Conservation (phyloP, 768 basidiomycete species). For the Mycena epipterygia region DNA sequence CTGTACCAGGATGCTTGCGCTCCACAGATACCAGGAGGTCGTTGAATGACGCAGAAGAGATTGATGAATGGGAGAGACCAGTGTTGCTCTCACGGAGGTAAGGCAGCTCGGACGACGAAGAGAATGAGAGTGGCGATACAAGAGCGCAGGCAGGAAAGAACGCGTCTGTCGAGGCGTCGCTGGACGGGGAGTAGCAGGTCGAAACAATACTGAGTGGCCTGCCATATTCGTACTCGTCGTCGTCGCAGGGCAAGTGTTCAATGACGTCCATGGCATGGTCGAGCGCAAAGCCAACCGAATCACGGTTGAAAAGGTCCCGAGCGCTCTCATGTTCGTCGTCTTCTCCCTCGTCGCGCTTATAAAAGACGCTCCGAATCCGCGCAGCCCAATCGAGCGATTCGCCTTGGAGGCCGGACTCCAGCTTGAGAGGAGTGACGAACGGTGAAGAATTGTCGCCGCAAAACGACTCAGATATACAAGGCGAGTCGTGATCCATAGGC, state of each 20-base stretch:
- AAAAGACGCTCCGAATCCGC: slow-evolving; percentile 34
- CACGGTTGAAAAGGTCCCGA: slow-evolving; percentile 33
- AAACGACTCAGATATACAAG: slow-evolving; percentile 1
- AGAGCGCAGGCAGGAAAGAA: not conserved
- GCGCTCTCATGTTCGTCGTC: slow-evolving; percentile 14
- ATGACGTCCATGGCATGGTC: not conserved
- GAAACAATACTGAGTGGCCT: slow-evolving; percentile 1
- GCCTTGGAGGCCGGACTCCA: not conserved
- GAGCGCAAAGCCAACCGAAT: slow-evolving; percentile 4
- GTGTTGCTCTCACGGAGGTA: slow-evolving; percentile 20
- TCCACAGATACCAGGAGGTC: slow-evolving; percentile 34
- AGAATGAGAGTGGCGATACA: not conserved
- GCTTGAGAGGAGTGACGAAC: not conserved
- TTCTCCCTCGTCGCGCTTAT: slow-evolving; percentile 5
- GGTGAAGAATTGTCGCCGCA: not conserved
- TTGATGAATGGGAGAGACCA: not conserved
- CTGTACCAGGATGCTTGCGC: slow-evolving; percentile 26
- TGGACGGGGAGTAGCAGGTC: not conserved
- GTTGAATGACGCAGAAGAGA: slow-evolving; percentile 13
- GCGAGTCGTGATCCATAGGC: not conserved
- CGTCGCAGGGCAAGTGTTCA: not conserved
- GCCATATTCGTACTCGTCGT: slow-evolving; percentile 6
- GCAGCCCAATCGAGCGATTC: slow-evolving; percentile 26
- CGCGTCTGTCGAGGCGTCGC: not conserved
- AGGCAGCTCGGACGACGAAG: slow-evolving; percentile 18